Evolutionary conservation across 768 basidiomycete species (phyloP).

Genomic region (Calocybe gangraenosa): DNA sequence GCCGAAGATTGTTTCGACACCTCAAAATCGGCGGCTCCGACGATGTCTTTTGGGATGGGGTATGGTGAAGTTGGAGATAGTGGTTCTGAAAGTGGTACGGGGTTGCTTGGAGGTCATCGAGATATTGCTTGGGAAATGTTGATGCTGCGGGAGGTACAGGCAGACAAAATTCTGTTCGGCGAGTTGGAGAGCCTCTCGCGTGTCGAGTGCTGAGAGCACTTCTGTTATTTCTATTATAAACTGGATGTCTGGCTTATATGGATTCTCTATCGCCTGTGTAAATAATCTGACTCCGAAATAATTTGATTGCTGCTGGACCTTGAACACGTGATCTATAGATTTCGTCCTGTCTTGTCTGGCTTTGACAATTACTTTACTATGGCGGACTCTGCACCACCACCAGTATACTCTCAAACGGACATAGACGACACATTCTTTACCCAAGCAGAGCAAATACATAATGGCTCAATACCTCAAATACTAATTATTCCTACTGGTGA

Average conservation of each 20-base stretch:
- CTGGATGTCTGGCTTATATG: conserved; percentile 3
- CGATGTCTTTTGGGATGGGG: conserved; percentile 81
- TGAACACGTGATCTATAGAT: no score
- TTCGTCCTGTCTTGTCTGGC: neutral
- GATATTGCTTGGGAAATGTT: conserved; percentile 70
- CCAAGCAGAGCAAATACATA: conserved; percentile 16
- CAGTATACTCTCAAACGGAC: conserved; percentile 55
- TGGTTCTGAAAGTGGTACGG: conserved; percentile 66
- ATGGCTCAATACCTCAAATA: conserved; percentile 50
- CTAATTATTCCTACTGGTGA: conserved; percentile 70
- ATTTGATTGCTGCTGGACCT: no score
- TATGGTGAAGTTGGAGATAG: conserved; percentile 71
- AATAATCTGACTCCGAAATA: neutral
- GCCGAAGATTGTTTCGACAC: conserved; percentile 72
- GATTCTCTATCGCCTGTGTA: conserved; percentile 8
- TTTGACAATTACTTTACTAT: conserved; percentile 22
- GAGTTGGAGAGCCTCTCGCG: conserved; percentile 79
- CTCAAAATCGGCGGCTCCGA: conserved; percentile 52
- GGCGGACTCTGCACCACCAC: conserved; percentile 50
- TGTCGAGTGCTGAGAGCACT: conserved; percentile 55
- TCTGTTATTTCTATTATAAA: neutral
- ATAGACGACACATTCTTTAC: conserved; percentile 18
- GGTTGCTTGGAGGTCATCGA: conserved; percentile 68
- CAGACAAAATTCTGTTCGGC: conserved; percentile 66
- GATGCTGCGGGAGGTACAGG: conserved; percentile 58